Conservation (phyloP, 1,284 basidiomycete genomes). For the Ustilago shanxiensis region DNA sequence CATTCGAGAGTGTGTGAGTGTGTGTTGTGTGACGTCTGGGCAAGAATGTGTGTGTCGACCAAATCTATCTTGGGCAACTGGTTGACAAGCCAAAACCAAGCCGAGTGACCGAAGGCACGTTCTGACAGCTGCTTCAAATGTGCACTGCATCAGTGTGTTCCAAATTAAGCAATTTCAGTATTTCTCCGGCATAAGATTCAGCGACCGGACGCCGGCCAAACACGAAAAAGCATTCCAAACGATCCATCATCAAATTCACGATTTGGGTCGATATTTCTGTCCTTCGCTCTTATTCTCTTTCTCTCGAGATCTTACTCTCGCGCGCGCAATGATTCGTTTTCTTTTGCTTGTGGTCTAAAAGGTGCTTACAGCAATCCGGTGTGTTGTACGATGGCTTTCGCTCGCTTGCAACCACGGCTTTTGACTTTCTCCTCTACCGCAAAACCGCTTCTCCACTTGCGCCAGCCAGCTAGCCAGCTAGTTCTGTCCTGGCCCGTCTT, state of each 20-base stretch:
- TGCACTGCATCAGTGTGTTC: not conserved
- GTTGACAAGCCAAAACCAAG: not conserved
- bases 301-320: not conserved
- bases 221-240: not conserved
- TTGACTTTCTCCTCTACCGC: slow-evolving; percentile 7
- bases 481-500: slow-evolving; percentile 4
- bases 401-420: not conserved
- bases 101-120: slow-evolving; percentile 2
- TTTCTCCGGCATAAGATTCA: not conserved
- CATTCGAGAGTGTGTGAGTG: not conserved
- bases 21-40: slow-evolving; percentile 16
- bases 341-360: too few species aligned
- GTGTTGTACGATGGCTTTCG: not conserved
- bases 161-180: not conserved
- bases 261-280: too few species aligned
- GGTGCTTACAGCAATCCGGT: too few species aligned
- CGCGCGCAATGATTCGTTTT: not conserved
- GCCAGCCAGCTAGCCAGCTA: not conserved
- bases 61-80: not conserved
- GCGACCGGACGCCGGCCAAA: not conserved
- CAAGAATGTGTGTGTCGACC: slow-evolving; percentile 8
- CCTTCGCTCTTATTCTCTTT: too few species aligned
- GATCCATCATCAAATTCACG: slow-evolving; percentile 12
- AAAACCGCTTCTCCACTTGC: slow-evolving; percentile 2
- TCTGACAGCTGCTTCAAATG: slow-evolving; percentile 15